Evolutionary conservation across 495 filamentous ascomycete genomes (phyloP).

Genomic region (Aspergillus avenaceus): DNA sequence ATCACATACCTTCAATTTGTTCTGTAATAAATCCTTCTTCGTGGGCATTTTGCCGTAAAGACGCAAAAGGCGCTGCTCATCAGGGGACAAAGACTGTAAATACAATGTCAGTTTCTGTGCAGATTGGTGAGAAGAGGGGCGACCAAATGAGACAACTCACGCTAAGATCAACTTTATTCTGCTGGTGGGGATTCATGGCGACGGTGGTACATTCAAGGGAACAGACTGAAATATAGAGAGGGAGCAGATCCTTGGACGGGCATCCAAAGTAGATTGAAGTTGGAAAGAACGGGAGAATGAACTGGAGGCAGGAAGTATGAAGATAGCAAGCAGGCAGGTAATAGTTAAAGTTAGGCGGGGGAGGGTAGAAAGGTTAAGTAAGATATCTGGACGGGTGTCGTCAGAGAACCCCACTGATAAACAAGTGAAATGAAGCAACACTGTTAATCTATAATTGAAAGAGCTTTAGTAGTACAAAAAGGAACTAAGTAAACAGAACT

Average conservation of each 20-base stretch:
- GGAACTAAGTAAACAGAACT: too few relatives aligned
- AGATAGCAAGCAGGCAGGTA: conserved; percentile 1
- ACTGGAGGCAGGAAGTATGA: background rate
- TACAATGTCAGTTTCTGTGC: conserved; percentile 12
- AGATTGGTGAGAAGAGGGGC: conserved; percentile 3
- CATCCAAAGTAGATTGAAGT: background rate
- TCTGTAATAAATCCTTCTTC: conserved; percentile 94
- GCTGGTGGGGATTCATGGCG: conserved; percentile 90
- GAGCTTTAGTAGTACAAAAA: too few relatives aligned
- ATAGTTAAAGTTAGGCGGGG: conserved; percentile 2
- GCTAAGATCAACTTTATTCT: conserved; percentile 94
- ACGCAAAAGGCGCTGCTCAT: conserved; percentile 92
- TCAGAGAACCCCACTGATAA: conserved; percentile 21
- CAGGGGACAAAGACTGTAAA: conserved; percentile 73
- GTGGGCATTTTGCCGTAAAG: conserved; percentile 95
- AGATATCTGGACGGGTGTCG: conserved; percentile 12
- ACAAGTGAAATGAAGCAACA: background rate
- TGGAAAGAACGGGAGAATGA: background rate
- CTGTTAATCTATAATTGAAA: too few relatives aligned
- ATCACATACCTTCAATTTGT: conserved; percentile 74
- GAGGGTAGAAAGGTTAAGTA: conserved; percentile 11
- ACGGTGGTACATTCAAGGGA: conserved; percentile 1
- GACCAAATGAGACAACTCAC: conserved; percentile 51
- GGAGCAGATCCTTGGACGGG: background rate
- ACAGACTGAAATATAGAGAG: conserved; percentile 1